Evolutionary conservation across 257 asterid species (phyloP), one percentile per base, ranked within the genome.

Genomic region (Rauvolfia tetraphylla): DNA sequence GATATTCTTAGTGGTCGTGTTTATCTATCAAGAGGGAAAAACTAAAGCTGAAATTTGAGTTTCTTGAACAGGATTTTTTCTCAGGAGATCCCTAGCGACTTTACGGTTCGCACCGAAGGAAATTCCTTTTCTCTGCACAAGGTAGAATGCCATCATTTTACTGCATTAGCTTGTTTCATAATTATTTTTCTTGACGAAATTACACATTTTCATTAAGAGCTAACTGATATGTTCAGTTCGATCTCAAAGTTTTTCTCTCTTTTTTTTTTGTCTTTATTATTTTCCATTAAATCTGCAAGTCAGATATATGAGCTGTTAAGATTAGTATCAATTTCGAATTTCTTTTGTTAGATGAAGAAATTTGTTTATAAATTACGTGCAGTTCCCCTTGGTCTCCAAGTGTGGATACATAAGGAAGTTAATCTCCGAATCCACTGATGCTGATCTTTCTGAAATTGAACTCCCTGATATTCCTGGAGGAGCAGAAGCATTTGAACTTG

Each of bases 341-440:
- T 41, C 65, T 25, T 25, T 12, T 17, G 29, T 39, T 54, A 44
- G 42, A 46, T 33, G 58, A 49, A 54, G 70, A 74, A 73, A 34
- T 54, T 48, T 66, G 62, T 22, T 73, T 25, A 68, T 79, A 8
- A 51, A 31, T 57, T 33, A 14, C 38, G 38, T 38, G 67, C 93
- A 93, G 98, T 93, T 93, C 41, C 98, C 97, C 27, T 80, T 93
- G 72, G 91, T 90, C 76, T 89, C 98, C 9, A 93, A 93, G 88
- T 86, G 93, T 74, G 98, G 98, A 56, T 84, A 85, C 83, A 77
- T 93, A 76, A 79, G 91, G 82, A 93, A 85, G 74, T 70, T 86
- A 11, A 78, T 89, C 29, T 84, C 95, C 1, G 90, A 90, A 75
- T 87, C 91, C 46, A 41, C 46, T 0, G 91, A 86, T 9, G 81